Percentiles rank a stretch among this genome's conserved stretches.
Conservation (phyloP, 2,329 filamentous ascomycete species). For the Bipolaris victoriae region DNA sequence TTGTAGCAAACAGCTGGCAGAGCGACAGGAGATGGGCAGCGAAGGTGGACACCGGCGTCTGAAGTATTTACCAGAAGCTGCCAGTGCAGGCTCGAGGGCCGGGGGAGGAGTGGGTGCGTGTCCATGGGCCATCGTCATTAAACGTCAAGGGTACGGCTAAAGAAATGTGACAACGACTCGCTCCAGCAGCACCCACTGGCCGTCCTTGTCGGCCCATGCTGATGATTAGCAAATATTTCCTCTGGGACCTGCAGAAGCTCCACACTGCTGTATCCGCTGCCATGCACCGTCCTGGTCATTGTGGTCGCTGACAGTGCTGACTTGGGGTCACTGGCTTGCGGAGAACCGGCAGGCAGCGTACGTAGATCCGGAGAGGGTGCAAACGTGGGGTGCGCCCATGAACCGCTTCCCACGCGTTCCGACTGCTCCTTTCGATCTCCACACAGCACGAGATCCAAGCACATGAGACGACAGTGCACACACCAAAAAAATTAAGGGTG, state of each 20-base stretch:
- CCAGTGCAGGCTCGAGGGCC: constrained; percentile 10
- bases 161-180: constrained; percentile 18
- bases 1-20: neutral
- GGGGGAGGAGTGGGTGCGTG: constrained; percentile 16
- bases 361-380: constrained; percentile 13
- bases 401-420: constrained; percentile 3
- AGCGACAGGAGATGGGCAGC: neutral
- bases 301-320: neutral
- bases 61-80: constrained; percentile 4
- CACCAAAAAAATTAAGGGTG: constrained; percentile 7
- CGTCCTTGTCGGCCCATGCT: neutral
- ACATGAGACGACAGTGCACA: constrained; percentile 15
- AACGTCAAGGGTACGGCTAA: constrained; percentile 24
- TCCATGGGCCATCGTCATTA: constrained; percentile 20
- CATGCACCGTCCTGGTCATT: constrained; percentile 3
- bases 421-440: constrained; percentile 11
- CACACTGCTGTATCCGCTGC: constrained; percentile 14
- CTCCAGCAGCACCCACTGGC: neutral
- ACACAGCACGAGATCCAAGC: constrained; percentile 23
- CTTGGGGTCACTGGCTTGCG: neutral
- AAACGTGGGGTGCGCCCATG: constrained; percentile 20
- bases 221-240: constrained; percentile 2
- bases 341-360: constrained; percentile 3
- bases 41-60: neutral
- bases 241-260: constrained; percentile 19